phyloP scores from a whole-genome alignment of 129 eudicot genomes.

The Flaveria robusta region DNA sequence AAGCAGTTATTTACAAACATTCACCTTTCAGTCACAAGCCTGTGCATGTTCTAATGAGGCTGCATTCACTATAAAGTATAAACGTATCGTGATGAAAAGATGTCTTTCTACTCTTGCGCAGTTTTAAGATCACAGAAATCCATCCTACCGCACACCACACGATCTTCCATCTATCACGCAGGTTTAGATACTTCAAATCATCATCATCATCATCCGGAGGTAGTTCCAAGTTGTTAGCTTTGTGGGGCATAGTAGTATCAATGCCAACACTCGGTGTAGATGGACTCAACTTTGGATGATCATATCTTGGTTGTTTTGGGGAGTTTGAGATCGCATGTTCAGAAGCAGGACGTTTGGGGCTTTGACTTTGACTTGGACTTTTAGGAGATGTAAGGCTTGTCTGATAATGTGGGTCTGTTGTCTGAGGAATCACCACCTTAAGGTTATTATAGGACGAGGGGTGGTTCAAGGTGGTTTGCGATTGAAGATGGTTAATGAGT shows the following conservation, averaged over 20 bases:
- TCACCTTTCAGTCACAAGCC: conserved; percentile 6
- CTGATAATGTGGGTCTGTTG: neutral
- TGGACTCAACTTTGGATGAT: conserved; percentile 14
- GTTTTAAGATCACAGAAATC: conserved; percentile 20
- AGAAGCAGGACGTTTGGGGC: conserved; percentile 36
- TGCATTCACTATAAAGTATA: neutral
- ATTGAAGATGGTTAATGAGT: conserved; percentile 19
- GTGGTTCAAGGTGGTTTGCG: conserved; percentile 16
- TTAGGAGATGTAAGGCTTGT: conserved; percentile 26
- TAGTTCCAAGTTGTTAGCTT: neutral
- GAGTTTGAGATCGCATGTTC: conserved; percentile 30
- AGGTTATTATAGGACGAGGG: conserved; percentile 6
- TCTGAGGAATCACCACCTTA: conserved; percentile 25
- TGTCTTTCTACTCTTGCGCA: conserved; percentile 21
- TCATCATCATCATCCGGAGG: neutral
- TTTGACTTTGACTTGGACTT: conserved; percentile 25
- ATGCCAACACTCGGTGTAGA: neutral
- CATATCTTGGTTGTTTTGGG: conserved; percentile 27
- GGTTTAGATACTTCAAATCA: conserved; percentile 22
- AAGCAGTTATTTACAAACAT: neutral
- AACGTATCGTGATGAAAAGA: neutral
- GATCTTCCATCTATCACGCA: conserved; percentile 27
- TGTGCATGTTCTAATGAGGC: conserved; percentile 5
- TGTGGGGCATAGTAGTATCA: neutral
- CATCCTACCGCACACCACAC: conserved; percentile 34